phyloP scores from a whole-genome alignment of 2,329 filamentous ascomycete species.

The Colletotrichum eremochloae region DNA sequence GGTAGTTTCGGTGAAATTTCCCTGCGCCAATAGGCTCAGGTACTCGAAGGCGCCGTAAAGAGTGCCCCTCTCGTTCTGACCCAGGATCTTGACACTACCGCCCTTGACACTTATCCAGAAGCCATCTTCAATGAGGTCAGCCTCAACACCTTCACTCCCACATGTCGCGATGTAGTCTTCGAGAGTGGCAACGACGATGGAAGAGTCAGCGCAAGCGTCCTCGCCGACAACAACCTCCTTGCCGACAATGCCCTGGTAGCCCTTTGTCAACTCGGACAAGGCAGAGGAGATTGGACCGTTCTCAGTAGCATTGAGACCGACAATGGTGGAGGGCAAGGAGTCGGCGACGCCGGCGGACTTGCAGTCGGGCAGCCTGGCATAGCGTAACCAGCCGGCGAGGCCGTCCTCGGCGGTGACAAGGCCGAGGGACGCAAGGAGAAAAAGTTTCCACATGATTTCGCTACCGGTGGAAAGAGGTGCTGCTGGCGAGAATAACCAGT shows the following conservation, averaged over 20 bases:
- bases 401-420: slow-evolving; percentile 70
- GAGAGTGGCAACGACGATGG: slow-evolving; percentile 45
- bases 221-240: slow-evolving; percentile 54
- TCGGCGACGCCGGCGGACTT: slow-evolving; percentile 51
- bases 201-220: slow-evolving; percentile 23
- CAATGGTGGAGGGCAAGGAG: slow-evolving; percentile 61
- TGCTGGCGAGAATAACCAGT: slow-evolving; percentile 15
- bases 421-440: slow-evolving; percentile 49
- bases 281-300: slow-evolving; percentile 71
- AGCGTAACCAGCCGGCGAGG: slow-evolving; percentile 73
- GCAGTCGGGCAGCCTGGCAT: slow-evolving; percentile 62
- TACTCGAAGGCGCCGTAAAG: slow-evolving; percentile 80
- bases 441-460: slow-evolving; percentile 47
- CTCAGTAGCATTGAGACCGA: slow-evolving; percentile 66
- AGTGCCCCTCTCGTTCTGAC: slow-evolving; percentile 75
- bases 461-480: slow-evolving; percentile 12
- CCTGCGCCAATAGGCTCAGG: slow-evolving; percentile 73
- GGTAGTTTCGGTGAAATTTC: slow-evolving; percentile 57
- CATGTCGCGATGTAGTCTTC: slow-evolving; percentile 47
- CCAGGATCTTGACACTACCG: slow-evolving; percentile 68
- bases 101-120: slow-evolving; percentile 70
- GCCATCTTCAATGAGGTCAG: slow-evolving; percentile 66
- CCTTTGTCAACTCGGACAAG: slow-evolving; percentile 69
- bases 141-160: slow-evolving; percentile 57
- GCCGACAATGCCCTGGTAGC: slow-evolving; percentile 69